Evolutionary conservation across 2,329 filamentous ascomycete species (phyloP).

Genomic region (Botrytis fragariae): DNA sequence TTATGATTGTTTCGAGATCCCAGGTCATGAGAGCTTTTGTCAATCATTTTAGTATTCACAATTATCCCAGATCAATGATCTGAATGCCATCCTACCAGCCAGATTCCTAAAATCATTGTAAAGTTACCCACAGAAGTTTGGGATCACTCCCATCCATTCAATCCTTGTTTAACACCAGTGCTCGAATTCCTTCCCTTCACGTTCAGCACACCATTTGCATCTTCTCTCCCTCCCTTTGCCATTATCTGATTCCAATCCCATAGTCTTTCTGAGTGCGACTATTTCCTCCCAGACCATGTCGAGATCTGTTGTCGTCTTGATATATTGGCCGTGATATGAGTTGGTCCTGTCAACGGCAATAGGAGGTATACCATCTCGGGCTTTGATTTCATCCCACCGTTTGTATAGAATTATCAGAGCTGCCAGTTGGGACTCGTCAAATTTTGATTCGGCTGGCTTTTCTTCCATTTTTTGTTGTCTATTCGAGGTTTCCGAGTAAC

Average conservation of each 20-base stretch:
- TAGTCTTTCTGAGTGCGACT: not conserved
- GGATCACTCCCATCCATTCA: not conserved
- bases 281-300: not conserved
- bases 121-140: not conserved
- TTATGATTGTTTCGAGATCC: not conserved
- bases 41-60: not conserved
- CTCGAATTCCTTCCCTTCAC: not conserved
- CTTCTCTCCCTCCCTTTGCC: not conserved
- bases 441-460: not conserved
- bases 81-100: not conserved
- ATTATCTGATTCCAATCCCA: not conserved
- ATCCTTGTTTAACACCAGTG: not conserved
- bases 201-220: not conserved
- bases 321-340: not conserved
- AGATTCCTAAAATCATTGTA: not conserved
- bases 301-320: not conserved
- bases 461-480: too few relatives aligned
- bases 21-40: too few relatives aligned
- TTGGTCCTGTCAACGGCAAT: not conserved
- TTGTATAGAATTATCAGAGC: not conserved
- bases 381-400: not conserved
- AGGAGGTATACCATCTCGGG: not conserved
- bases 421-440: not conserved
- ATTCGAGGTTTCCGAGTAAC: too few relatives aligned
- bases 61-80: not conserved